Conservation (phyloP, 2,329 filamentous ascomycete genomes). For the Curvularia hawaiiensis region DNA sequence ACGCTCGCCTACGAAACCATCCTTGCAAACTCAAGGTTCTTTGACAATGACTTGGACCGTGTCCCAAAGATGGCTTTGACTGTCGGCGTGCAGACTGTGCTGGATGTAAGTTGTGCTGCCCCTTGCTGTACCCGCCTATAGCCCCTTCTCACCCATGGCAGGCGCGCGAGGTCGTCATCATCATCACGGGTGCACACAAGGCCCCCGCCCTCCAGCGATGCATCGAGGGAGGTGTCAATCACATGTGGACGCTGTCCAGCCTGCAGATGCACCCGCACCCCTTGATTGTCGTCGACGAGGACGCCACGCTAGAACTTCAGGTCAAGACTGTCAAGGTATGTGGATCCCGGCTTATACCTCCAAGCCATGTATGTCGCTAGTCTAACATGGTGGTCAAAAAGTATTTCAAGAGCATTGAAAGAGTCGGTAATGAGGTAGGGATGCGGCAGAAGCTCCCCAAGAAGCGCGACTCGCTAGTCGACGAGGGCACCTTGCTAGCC, state of each 20-base stretch:
- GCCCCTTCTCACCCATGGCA: constrained; percentile 28
- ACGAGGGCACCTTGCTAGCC: constrained; percentile 29
- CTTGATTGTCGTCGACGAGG: constrained; percentile 83
- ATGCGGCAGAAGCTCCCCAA: constrained; percentile 52
- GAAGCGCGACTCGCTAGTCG: constrained; percentile 44
- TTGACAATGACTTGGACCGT: constrained; percentile 72
- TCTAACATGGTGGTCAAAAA: constrained; percentile 17
- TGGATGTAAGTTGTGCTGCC: constrained; percentile 59
- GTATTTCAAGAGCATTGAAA: constrained; percentile 59
- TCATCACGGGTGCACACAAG: constrained; percentile 83
- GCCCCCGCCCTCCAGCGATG: constrained; percentile 78
- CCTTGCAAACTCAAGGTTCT: constrained; percentile 83
- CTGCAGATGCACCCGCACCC: constrained; percentile 81
- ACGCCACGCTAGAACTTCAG: constrained; percentile 59
- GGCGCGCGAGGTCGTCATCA: constrained; percentile 79
- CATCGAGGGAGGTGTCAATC: constrained; percentile 81
- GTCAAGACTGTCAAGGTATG: constrained; percentile 51
- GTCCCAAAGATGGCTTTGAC: constrained; percentile 85
- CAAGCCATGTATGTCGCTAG: too few species aligned
- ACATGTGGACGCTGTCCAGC: constrained; percentile 88
- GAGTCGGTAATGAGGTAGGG: constrained; percentile 51
- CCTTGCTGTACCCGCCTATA: not conserved
- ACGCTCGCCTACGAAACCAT: constrained; percentile 88
- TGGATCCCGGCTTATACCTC: not conserved
- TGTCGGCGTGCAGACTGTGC: constrained; percentile 81